These are phyloP conservation scores for Letharia lupina DNA, from an alignment of 495 filamentous ascomycete genomes.

Conservation along the genomic window DNA sequence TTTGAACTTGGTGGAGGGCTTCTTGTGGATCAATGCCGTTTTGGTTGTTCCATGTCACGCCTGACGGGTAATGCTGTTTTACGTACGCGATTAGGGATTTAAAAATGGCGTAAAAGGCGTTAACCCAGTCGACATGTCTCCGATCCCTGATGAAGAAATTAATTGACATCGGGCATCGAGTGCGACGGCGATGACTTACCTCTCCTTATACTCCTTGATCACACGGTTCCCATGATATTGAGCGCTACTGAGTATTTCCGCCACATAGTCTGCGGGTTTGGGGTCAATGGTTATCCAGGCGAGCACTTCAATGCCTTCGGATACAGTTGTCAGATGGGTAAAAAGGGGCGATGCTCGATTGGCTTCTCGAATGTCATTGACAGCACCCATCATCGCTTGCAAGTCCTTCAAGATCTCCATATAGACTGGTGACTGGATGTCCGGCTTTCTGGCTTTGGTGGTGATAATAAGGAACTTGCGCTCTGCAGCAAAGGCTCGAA, in stretches of 20 bases:
- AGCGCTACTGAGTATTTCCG: slow-evolving; percentile 66
- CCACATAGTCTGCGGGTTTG: slow-evolving; percentile 74
- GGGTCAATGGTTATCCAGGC: slow-evolving; percentile 75
- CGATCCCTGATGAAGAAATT: slow-evolving; percentile 47
- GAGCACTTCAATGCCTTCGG: slow-evolving; percentile 76
- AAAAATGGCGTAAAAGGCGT: slow-evolving; percentile 81
- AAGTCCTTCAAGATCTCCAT: slow-evolving; percentile 77
- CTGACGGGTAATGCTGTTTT: slow-evolving; percentile 67
- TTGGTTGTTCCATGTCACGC: slow-evolving; percentile 80
- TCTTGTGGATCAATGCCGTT: slow-evolving; percentile 65
- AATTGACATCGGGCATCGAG: background rate
- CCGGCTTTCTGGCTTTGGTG: slow-evolving; percentile 87
- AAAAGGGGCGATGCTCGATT: slow-evolving; percentile 63
- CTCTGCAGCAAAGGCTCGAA: slow-evolving; percentile 67
- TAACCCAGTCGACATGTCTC: slow-evolving; percentile 75
- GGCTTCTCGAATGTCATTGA: slow-evolving; percentile 67
- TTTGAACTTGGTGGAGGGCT: slow-evolving; percentile 53
- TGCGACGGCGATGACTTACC: slow-evolving; percentile 44
- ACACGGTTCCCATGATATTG: slow-evolving; percentile 91
- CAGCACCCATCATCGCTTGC: slow-evolving; percentile 64
- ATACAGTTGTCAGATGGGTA: slow-evolving; percentile 75
- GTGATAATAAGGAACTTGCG: slow-evolving; percentile 81
- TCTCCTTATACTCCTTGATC: slow-evolving; percentile 80
- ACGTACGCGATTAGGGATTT: slow-evolving; percentile 71
- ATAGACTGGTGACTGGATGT: slow-evolving; percentile 52